Conservation (phyloP, 768 basidiomycete genomes). For the Tulasnella sp. region DNA sequence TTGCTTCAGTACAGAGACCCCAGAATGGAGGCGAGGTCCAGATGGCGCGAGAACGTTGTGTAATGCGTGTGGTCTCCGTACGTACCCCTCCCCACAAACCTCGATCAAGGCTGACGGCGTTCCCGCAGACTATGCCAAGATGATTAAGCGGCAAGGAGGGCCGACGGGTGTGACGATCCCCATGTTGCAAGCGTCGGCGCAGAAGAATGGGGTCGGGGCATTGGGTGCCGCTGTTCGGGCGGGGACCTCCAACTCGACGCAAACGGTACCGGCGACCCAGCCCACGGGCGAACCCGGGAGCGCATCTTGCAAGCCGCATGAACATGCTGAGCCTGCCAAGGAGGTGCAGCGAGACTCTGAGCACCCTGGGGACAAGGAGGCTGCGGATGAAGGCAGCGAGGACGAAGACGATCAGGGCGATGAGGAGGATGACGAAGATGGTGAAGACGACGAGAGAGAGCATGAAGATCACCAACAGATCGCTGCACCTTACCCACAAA, state of each 20-base stretch:
- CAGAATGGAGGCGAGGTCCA: slow-evolving; percentile 30
- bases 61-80: slow-evolving; percentile 26
- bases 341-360: background rate
- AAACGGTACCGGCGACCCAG: background rate
- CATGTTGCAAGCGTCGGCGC: slow-evolving; percentile 7
- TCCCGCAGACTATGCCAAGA: slow-evolving; percentile 17
- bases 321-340: background rate
- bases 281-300: background rate
- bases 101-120: background rate
- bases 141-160: slow-evolving; percentile 6
- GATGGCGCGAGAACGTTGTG: slow-evolving; percentile 29
- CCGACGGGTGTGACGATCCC: background rate
- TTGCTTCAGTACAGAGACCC: slow-evolving; percentile 28
- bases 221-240: background rate
- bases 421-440: background rate
- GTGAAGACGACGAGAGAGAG: background rate
- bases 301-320: background rate
- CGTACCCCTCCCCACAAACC: background rate
- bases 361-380: background rate
- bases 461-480: background rate
- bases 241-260: background rate
- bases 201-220: slow-evolving; percentile 15
- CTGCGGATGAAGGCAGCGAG: background rate
- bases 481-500: too few species aligned
- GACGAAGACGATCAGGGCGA: background rate